Conservation (phyloP, 1,139 yeast species). For the Suhomyces kunorum region DNA sequence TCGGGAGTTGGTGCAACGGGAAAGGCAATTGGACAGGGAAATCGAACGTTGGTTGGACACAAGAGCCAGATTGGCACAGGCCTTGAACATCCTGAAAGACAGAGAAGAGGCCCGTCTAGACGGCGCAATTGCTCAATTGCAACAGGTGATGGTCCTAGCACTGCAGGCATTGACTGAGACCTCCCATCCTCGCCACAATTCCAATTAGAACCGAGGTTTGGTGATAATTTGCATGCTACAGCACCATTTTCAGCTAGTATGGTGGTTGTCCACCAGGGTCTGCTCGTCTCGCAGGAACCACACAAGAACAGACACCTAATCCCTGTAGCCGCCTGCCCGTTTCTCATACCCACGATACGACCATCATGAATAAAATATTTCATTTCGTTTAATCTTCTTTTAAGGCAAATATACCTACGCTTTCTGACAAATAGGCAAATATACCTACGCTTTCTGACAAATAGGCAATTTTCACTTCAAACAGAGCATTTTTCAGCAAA, state of each 20-base stretch:
- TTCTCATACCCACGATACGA: not conserved
- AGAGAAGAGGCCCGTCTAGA: not conserved
- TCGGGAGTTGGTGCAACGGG: not conserved
- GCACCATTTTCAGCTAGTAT: no score
- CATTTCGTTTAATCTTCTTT: not conserved
- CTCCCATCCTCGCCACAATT: not conserved
- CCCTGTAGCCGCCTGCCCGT: not conserved
- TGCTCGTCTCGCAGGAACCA: no score
- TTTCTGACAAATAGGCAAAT: not conserved
- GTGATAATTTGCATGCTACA: not conserved
- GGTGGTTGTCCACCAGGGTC: no score
- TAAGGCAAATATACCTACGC: not conserved
- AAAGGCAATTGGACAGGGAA: slow-evolving; percentile 1
- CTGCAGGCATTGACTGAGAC: slow-evolving; percentile 1
- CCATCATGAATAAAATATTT: not conserved
- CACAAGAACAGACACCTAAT: no score
- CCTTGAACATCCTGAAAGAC: not conserved
- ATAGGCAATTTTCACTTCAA: no score
- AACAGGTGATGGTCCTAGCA: not conserved
- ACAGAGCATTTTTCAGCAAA: no score
- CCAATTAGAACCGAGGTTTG: not conserved
- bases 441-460: not conserved
- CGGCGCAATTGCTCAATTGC: not conserved
- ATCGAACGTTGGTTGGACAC: slow-evolving; percentile 1
- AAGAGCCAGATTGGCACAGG: not conserved